phyloP scores from a whole-genome alignment of 345 rosid genomes.

The Eucalyptus fibrosa region DNA sequence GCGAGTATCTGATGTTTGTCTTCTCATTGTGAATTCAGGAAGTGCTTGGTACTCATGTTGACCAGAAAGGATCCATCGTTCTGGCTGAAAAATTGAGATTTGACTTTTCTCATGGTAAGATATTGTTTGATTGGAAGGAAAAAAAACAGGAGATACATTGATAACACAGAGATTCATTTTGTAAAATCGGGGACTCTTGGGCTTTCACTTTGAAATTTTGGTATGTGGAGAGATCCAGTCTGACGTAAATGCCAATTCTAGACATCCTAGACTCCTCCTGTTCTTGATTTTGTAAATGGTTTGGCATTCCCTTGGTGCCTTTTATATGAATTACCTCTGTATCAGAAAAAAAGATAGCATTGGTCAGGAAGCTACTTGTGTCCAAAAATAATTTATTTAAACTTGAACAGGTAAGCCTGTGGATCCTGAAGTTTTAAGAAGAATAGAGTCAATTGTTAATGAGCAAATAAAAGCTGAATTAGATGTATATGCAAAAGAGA shows the following conservation, averaged over 20 bases:
- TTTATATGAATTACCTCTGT: background rate
- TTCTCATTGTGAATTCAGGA: slow-evolving; percentile 33
- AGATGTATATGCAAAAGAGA: slow-evolving; percentile 76
- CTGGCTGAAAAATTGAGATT: slow-evolving; percentile 94
- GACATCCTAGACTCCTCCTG: background rate
- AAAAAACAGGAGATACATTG: background rate
- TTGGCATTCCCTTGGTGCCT: background rate
- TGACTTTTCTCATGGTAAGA: slow-evolving; percentile 94
- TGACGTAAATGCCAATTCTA: background rate
- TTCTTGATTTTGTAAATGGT: background rate
- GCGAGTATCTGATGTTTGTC: background rate
- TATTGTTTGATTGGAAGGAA: background rate
- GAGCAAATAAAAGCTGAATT: slow-evolving; percentile 80
- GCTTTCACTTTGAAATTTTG: background rate
- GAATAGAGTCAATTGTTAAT: slow-evolving; percentile 78
- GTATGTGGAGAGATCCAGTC: background rate
- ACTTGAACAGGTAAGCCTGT: slow-evolving; percentile 65
- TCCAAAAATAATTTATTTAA: background rate
- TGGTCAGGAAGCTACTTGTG: background rate
- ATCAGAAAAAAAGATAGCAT: background rate
- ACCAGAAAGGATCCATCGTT: slow-evolving; percentile 97
- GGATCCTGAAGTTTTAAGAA: slow-evolving; percentile 63
- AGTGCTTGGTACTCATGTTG: slow-evolving; percentile 91
- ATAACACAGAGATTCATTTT: background rate
- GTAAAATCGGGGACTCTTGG: background rate